A percentile compares a stretch with the other conserved stretches of the same genome.
Conservation (phyloP, 208 protist genomes). For the Leishmania guyanensis region DNA sequence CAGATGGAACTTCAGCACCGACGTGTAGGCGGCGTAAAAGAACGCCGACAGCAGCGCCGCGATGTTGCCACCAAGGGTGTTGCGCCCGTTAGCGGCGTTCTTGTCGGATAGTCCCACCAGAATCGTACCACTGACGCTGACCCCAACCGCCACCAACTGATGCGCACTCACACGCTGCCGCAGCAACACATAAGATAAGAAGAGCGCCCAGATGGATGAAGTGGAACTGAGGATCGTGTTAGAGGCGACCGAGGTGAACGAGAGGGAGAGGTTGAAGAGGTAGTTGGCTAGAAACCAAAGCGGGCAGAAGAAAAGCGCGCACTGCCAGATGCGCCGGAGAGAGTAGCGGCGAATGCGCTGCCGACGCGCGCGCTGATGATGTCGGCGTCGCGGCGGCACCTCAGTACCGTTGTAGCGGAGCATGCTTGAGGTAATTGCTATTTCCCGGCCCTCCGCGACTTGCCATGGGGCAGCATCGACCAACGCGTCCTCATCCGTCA, state of each 20-base stretch:
- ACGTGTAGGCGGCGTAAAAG: conserved; percentile 92
- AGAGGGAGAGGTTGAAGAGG: conserved; percentile 91
- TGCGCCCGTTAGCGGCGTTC: conserved; percentile 15
- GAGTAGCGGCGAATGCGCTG: conserved; percentile 67
- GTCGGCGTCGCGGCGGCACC: conserved; percentile 9
- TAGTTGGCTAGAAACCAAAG: conserved; percentile 93
- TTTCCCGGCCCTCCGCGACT: conserved; percentile 8
- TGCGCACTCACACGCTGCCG: conserved; percentile 49
- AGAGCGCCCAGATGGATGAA: conserved; percentile 85
- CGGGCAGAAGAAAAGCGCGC: conserved; percentile 79
- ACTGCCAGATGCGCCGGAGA: conserved; percentile 66
- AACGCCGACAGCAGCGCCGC: conserved; percentile 80
- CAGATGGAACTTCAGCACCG: conserved; percentile 73
- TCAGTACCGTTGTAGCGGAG: conserved; percentile 5
- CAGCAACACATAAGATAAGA: conserved; percentile 79
- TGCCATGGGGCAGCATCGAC: background rate
- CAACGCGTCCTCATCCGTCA: conserved; percentile 28
- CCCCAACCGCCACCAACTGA: conserved; percentile 55
- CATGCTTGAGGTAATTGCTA: conserved; percentile 14
- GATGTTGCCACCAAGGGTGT: conserved; percentile 67
- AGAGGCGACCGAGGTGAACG: conserved; percentile 83
- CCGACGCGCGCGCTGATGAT: conserved; percentile 34
- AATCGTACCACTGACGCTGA: conserved; percentile 69
- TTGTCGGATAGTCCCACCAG: conserved; percentile 74
- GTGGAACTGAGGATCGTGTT: conserved; percentile 90